These are phyloP conservation scores for Microbotryum saponariae DNA, from an alignment of 1,284 basidiomycete species.

Conservation along the genomic window DNA sequence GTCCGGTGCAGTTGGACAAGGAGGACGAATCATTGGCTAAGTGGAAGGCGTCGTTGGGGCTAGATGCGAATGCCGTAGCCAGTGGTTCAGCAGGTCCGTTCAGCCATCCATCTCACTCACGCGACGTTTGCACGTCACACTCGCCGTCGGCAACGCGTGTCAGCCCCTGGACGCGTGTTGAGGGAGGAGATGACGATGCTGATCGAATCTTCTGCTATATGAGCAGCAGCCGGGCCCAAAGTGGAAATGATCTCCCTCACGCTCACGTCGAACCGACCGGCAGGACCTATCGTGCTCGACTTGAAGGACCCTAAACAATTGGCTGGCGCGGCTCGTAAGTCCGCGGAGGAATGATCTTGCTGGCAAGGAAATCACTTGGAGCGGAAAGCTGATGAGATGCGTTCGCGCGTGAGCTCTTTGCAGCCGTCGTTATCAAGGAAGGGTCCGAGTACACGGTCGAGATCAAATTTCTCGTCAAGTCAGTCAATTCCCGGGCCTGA, in stretches of 20 bases:
- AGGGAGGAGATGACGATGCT: not conserved
- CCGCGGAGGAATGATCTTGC: slow-evolving; percentile 12
- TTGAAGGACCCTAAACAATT: slow-evolving; percentile 43
- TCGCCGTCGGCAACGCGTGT: not conserved
- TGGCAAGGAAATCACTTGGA: not conserved
- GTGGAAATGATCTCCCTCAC: slow-evolving; percentile 40
- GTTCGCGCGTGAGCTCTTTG: not conserved
- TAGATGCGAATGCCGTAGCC: slow-evolving; percentile 51
- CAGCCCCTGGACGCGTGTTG: not conserved
- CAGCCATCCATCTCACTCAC: not conserved
- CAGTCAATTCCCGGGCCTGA: slow-evolving; percentile 44
- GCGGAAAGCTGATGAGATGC: not conserved
- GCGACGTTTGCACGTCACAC: not conserved
- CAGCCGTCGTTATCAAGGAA: slow-evolving; percentile 39
- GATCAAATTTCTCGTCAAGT: slow-evolving; percentile 62
- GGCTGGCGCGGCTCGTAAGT: slow-evolving; percentile 21
- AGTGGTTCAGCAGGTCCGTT: not conserved
- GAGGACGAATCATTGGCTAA: slow-evolving; percentile 69
- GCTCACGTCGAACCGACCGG: slow-evolving; percentile 44
- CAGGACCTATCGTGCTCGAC: slow-evolving; percentile 46
- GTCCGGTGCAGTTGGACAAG: slow-evolving; percentile 59
- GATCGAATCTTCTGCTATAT: not conserved
- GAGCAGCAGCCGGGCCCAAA: slow-evolving; percentile 10
- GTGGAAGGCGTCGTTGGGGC: slow-evolving; percentile 84
- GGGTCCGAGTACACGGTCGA: slow-evolving; percentile 66